Base-by-base conservation (phyloP, 805 yeast species). In the Zygosaccharomyces bailii region DNA sequence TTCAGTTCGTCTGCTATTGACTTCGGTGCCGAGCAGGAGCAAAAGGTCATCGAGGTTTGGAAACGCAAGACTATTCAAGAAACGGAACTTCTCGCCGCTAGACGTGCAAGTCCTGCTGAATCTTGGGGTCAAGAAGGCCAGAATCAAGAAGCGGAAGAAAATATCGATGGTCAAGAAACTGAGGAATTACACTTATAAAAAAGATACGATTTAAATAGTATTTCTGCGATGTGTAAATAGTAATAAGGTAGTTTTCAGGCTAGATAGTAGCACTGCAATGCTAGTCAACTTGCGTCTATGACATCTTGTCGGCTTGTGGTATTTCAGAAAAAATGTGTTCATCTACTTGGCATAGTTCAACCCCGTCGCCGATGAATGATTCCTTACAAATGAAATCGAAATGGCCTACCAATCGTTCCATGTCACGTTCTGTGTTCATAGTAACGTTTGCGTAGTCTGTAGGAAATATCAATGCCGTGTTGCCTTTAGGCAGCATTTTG, bases 11-110 rank as follows among this genome's bases (percentile, higher is more conserved):
- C 86, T 27, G 67, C 79, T 49, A 65, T 88, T 47, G 85, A 84
- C 42, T 71, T 73, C 57, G 95, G 93, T 54, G 66, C 86, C 42
- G 74, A 74, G 44, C 72, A 74, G 54, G 99, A 91, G 69, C 86
- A 84, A 61, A 70, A 71, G 51, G 75, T 76, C 33, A 74, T 91
- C 41, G 84, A 79, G 46, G 71, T 75, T 49, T 91, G 96, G 96
- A 80, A 78, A 54, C 69, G 64, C 42, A 78, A 80, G 46, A 96
- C 95, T 10, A 66, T 71, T 24, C 81, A 78, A 59, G 75, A 75
- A 52, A 81, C 95, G 14, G 75, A 76, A 62, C 61, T 76, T 24
- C 59, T 71, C 40, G 71, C 72, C 45, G 85, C 86, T 24, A 75
- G 67, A 49, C 60, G 67, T 38, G 51, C 60, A 3, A 59, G 56